phyloP scores from a whole-genome alignment of 805 yeast genomes.

The Sugiyamaella boreocaroliniensis region DNA sequence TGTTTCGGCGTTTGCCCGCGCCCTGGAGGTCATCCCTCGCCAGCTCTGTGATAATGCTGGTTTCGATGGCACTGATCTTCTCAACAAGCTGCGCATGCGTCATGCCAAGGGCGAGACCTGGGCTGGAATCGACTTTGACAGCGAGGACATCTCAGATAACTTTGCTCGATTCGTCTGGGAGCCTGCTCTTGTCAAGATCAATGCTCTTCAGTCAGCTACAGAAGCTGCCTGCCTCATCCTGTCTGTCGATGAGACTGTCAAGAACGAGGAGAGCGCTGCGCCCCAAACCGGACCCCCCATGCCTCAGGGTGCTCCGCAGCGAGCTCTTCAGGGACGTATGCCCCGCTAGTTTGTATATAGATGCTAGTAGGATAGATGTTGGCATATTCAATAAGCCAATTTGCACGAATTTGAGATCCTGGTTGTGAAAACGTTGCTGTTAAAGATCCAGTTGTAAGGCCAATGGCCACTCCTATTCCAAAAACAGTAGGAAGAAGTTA shows the following conservation, averaged over 20 bases:
- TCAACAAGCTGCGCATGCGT: slow-evolving; percentile 83
- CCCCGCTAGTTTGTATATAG: slow-evolving; percentile 8
- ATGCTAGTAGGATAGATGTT: background rate
- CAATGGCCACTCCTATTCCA: too few species aligned
- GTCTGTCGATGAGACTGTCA: slow-evolving; percentile 88
- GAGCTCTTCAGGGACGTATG: slow-evolving; percentile 12
- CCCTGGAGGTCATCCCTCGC: slow-evolving; percentile 92
- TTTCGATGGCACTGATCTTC: slow-evolving; percentile 89
- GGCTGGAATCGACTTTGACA: slow-evolving; percentile 88
- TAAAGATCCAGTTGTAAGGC: too few species aligned
- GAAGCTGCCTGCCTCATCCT: slow-evolving; percentile 92
- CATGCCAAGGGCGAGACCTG: slow-evolving; percentile 91
- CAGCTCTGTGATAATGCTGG: slow-evolving; percentile 99
- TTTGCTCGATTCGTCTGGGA: slow-evolving; percentile 92
- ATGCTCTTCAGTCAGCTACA: slow-evolving; percentile 92
- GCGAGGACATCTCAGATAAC: slow-evolving; percentile 74
- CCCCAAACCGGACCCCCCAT: slow-evolving; percentile 30
- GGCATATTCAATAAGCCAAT: too few species aligned
- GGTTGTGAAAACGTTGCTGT: too few species aligned
- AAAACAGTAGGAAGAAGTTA: too few species aligned
- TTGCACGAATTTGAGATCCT: too few species aligned
- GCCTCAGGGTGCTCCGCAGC: slow-evolving; percentile 20
- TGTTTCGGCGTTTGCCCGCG: slow-evolving; percentile 87
- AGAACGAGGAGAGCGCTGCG: slow-evolving; percentile 35
- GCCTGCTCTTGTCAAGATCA: slow-evolving; percentile 87